Evolutionary conservation across 305 asterid genomes (phyloP).

Genomic region (Solanum hybrid): DNA sequence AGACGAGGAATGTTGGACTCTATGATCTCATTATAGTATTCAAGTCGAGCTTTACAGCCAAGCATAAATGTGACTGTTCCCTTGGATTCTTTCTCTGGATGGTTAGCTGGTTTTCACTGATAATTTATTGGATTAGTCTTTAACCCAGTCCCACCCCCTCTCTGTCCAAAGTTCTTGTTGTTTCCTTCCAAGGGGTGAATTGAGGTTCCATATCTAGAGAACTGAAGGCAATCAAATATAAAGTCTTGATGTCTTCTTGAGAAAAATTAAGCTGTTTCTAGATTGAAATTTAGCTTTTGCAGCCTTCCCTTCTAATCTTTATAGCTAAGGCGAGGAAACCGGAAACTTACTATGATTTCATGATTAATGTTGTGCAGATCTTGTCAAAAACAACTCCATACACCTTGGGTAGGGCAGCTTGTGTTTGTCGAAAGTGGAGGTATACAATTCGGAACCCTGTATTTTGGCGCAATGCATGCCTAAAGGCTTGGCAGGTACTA

Average conservation of each 20-base stretch:
- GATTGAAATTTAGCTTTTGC: not conserved
- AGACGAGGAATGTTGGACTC: not conserved
- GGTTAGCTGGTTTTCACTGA: not conserved
- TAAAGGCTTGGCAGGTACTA: slow-evolving; percentile 85
- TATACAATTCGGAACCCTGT: slow-evolving; percentile 80
- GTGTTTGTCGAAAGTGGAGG: slow-evolving; percentile 97
- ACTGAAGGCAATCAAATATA: not conserved
- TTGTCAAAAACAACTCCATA: slow-evolving; percentile 68
- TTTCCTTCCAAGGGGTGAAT: not conserved
- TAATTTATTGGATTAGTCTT: not conserved
- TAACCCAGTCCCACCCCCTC: not conserved
- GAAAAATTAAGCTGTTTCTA: not conserved
- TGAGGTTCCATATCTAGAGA: not conserved
- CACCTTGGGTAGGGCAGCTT: slow-evolving; percentile 77
- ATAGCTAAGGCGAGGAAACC: not conserved
- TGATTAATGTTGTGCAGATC: slow-evolving; percentile 37
- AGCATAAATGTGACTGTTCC: not conserved
- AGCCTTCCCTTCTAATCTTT: not conserved
- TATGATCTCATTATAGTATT: not conserved
- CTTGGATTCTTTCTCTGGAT: not conserved
- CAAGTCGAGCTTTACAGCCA: not conserved
- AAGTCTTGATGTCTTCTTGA: not conserved
- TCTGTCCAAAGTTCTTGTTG: not conserved
- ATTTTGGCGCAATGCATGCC: slow-evolving; percentile 90
- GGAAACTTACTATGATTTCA: not conserved